These are phyloP conservation scores for Piper betle DNA, from an alignment of 164 flowering plant species.

Conservation along the genomic window DNA sequence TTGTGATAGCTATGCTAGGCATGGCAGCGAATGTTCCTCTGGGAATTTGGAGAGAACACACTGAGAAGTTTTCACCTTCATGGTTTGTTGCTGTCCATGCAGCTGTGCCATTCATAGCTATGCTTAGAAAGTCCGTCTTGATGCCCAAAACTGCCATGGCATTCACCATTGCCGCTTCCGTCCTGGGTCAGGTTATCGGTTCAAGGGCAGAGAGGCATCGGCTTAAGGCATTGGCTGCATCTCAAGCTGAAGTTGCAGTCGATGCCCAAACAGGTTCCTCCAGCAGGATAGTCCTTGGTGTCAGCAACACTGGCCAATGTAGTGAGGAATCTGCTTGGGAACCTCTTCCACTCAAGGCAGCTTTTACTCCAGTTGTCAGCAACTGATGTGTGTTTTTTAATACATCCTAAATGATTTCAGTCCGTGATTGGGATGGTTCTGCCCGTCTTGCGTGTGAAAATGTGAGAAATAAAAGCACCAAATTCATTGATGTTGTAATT, in stretches of 20 bases:
- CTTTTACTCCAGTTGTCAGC: background rate
- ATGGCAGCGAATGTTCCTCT: slow-evolving; percentile 94
- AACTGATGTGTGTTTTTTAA: slow-evolving; percentile 3
- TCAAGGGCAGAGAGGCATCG: slow-evolving; percentile 86
- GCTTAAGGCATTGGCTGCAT: slow-evolving; percentile 32
- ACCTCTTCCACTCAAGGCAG: slow-evolving; percentile 20
- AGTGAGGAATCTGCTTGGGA: slow-evolving; percentile 27
- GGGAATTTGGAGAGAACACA: slow-evolving; percentile 91
- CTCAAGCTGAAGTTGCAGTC: slow-evolving; percentile 1
- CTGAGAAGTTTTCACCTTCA: slow-evolving; percentile 67
- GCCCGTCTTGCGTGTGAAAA: background rate
- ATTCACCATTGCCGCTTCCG: slow-evolving; percentile 84
- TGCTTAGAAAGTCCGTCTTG: slow-evolving; percentile 77
- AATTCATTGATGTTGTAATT: no score
- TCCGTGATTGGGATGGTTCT: background rate
- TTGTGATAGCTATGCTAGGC: slow-evolving; percentile 75
- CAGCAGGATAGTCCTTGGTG: slow-evolving; percentile 7
- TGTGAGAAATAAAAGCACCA: background rate
- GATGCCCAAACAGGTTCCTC: slow-evolving; percentile 7
- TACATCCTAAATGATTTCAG: background rate
- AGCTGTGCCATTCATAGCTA: slow-evolving; percentile 83
- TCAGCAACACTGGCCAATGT: slow-evolving; percentile 24
- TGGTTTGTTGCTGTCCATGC: slow-evolving; percentile 93
- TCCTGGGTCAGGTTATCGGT: slow-evolving; percentile 89
- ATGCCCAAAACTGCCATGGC: slow-evolving; percentile 99